phyloP scores from a whole-genome alignment of 441 rosid species.

The Rhodomyrtus psidioides region DNA sequence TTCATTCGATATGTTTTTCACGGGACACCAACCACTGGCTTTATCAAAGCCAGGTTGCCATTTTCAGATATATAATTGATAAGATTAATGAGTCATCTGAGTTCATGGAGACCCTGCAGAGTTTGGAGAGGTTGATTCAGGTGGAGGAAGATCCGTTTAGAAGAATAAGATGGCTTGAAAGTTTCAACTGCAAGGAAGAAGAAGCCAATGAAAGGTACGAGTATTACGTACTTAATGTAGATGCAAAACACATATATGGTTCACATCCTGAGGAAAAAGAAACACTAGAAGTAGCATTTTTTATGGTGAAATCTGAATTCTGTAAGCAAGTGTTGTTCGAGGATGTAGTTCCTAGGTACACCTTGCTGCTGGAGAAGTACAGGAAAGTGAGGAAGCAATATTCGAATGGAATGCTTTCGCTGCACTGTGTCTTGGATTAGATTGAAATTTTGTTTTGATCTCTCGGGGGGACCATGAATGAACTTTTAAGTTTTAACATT shows the following conservation, averaged over 20 bases:
- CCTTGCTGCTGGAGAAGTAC: slow-evolving; percentile 27
- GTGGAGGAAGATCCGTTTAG: slow-evolving; percentile 24
- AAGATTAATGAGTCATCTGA: slow-evolving; percentile 18
- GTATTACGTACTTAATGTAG: not conserved
- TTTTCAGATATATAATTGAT: slow-evolving; percentile 23
- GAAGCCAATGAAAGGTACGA: slow-evolving; percentile 5
- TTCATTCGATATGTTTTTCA: slow-evolving; percentile 22
- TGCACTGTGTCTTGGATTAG: slow-evolving; percentile 17
- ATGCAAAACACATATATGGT: slow-evolving; percentile 10
- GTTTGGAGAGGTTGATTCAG: slow-evolving; percentile 15
- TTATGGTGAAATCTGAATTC: slow-evolving; percentile 25
- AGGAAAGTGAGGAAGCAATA: slow-evolving; percentile 42
- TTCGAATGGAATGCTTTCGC: slow-evolving; percentile 43
- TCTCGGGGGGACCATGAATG: not conserved
- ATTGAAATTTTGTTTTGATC: not conserved
- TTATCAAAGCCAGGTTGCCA: slow-evolving; percentile 26
- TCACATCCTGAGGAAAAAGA: slow-evolving; percentile 15
- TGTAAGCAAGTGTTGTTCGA: slow-evolving; percentile 30
- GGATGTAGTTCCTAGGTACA: slow-evolving; percentile 21
- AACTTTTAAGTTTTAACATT: not conserved
- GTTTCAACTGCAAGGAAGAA: slow-evolving; percentile 12
- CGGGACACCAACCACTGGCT: slow-evolving; percentile 15
- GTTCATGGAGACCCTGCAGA: slow-evolving; percentile 22
- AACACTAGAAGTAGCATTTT: slow-evolving; percentile 20
- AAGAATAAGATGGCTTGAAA: slow-evolving; percentile 33